These are phyloP conservation scores for Polymyxa betae DNA, from an alignment of 208 protist genomes.

Conservation along the genomic window DNA sequence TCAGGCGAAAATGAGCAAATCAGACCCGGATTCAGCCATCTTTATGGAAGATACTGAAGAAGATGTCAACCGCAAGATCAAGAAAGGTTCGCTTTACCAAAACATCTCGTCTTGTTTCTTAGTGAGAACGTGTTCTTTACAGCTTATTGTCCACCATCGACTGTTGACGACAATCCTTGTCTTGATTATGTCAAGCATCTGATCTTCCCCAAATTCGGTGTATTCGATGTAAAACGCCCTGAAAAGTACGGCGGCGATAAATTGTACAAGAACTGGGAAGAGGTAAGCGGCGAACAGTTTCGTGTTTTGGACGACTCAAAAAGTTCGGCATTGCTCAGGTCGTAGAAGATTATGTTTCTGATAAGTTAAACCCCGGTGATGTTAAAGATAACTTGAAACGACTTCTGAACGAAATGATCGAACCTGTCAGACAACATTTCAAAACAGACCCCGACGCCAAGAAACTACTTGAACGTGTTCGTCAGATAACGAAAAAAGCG, in stretches of 20 bases:
- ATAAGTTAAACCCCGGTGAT: constrained; percentile 79
- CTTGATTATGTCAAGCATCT: constrained; percentile 91
- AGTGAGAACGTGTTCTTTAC: background rate
- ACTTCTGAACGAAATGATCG: constrained; percentile 80
- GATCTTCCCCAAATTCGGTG: constrained; percentile 79
- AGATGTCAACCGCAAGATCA: constrained; percentile 93
- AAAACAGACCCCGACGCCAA: constrained; percentile 79
- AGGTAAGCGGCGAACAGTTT: too few relatives aligned
- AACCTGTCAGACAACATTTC: constrained; percentile 92
- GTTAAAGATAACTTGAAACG: constrained; percentile 61
- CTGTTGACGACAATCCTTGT: constrained; percentile 85
- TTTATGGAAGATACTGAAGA: constrained; percentile 97
- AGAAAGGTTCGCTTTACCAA: constrained; percentile 67
- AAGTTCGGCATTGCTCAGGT: constrained; percentile 79
- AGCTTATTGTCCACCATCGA: constrained; percentile 83
- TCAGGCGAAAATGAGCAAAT: constrained; percentile 96
- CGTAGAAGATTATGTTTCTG: constrained; percentile 75
- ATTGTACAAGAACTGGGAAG: too few relatives aligned
- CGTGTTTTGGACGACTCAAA: too few relatives aligned
- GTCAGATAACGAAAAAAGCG: background rate
- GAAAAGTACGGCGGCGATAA: constrained; percentile 79
- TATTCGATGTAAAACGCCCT: constrained; percentile 70
- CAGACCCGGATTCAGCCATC: constrained; percentile 95
- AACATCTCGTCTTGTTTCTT: background rate
- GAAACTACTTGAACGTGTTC: constrained; percentile 83